phyloP scores from a whole-genome alignment of 352 stramenopile genomes.

The Globisporangium cystogenes region DNA sequence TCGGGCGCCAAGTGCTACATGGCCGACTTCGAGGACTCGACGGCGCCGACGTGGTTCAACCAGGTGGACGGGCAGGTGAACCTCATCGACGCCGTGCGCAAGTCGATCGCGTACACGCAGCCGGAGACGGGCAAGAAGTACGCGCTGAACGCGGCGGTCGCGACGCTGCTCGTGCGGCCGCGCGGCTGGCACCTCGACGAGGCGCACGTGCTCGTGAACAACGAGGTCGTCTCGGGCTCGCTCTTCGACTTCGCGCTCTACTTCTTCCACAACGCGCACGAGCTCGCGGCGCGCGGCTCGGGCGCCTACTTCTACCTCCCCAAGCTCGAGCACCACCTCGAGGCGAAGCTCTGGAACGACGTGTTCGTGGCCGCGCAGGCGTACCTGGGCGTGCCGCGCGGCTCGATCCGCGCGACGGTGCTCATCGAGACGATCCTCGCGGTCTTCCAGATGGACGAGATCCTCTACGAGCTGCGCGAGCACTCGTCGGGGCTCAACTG shows the following conservation, averaged over 20 bases:
- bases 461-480: conserved; percentile 93
- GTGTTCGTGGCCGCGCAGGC: conserved; percentile 93
- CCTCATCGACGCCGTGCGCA: conserved; percentile 88
- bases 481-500: conserved; percentile 97
- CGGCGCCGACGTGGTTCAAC: conserved; percentile 92
- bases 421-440: conserved; percentile 97
- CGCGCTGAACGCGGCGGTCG: conserved; percentile 63
- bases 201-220: conserved; percentile 92
- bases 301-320: conserved; percentile 95
- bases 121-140: conserved; percentile 73
- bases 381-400: conserved; percentile 89
- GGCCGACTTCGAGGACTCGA: conserved; percentile 96
- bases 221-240: conserved; percentile 87
- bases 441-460: conserved; percentile 97
- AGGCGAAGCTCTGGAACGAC: conserved; percentile 96
- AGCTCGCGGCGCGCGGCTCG: conserved; percentile 74
- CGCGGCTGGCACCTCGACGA: conserved; percentile 95
- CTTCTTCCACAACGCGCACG: conserved; percentile 95
- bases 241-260: conserved; percentile 96
- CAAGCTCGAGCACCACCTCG: conserved; percentile 94
- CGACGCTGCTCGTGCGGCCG: conserved; percentile 90
- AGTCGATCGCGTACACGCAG: conserved; percentile 85
- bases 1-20: conserved; percentile 94
- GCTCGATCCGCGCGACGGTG: conserved; percentile 91
- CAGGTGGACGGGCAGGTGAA: conserved; percentile 92